Conservation (phyloP, 148 eudicot species). For the Heliosperma pusillum region DNA sequence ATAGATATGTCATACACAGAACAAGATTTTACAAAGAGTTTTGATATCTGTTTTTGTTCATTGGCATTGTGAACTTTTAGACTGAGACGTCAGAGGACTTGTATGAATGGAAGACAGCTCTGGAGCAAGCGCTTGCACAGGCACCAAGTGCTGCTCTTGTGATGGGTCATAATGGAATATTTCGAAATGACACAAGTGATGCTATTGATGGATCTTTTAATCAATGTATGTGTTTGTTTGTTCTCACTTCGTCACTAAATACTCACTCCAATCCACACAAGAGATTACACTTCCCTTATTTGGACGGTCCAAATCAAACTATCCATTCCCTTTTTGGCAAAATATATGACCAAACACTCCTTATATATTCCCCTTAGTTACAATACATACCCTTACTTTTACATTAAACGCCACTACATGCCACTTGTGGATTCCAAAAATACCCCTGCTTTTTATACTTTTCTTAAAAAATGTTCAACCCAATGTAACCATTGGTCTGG, state of each 20-base stretch:
- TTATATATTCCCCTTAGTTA: too few relatives aligned
- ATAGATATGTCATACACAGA: neutral
- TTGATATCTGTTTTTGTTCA: neutral
- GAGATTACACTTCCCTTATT: too few relatives aligned
- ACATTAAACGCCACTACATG: too few relatives aligned
- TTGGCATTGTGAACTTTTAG: conserved; percentile 35
- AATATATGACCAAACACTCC: too few relatives aligned
- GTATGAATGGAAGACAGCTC: conserved; percentile 95
- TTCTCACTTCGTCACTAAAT: conserved; percentile 11
- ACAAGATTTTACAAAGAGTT: neutral
- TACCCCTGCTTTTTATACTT: too few relatives aligned
- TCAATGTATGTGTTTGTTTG: conserved; percentile 56
- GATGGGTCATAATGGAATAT: conserved; percentile 96
- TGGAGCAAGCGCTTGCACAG: conserved; percentile 94
- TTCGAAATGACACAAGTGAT: conserved; percentile 77
- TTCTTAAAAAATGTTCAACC: too few relatives aligned
- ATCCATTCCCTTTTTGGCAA: too few relatives aligned
- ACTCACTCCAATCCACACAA: too few relatives aligned
- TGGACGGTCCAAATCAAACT: too few relatives aligned
- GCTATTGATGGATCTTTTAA: conserved; percentile 75
- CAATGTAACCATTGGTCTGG: too few relatives aligned
- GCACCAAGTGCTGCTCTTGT: conserved; percentile 99
- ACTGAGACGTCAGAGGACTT: conserved; percentile 94
- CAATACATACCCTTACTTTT: too few relatives aligned
- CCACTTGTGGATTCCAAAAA: too few relatives aligned